Evolutionary conservation across 225 moss, liverwort and hornwort genomes (phyloP), one percentile per base, ranked within the genome.

Genomic region (Polytrichum commune): DNA sequence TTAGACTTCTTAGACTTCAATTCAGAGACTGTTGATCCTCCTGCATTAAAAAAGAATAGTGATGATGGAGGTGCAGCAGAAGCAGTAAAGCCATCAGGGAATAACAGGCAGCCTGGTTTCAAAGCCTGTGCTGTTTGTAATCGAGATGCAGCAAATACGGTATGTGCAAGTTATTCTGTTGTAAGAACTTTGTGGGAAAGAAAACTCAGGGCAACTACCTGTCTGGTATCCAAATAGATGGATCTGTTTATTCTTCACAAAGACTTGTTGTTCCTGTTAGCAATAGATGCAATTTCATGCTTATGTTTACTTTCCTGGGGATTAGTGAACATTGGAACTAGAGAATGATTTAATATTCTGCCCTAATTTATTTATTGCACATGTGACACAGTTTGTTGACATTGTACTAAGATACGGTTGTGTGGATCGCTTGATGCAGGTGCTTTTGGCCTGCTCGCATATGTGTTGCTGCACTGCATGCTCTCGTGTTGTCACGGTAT

Each of bases 381-480:
- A 46, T 46, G 46, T 3, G 4, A 13, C 13, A 46, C 2, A 46
- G 16, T 13, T 46, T 46, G 46, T 46, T 13, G 13, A 9, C 22
- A n/a, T 23, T 58, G 0, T 58, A 22, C 22, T 22, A 23, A 58
- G 58, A n/a, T 20, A 20, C 8, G 22, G 58, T 20, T 58, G 58
- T 58, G 24, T 24, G 22, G 22, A 0, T 58, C 3, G 1, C 22
- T 53, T 60, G 68, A 61, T 78, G 77, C 72, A 84, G 84, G 84
- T 84, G 38, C 72, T 84, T 24, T 66, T 80, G 77, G 69, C 56
- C 72, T 84, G 84, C 77, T 84, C 84, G 35, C 84, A 84, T 53
- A 84, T 84, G 84, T 84, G 84, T 75, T 84, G 84, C 75, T 84
- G 84, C 75, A 84, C 84, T n/a, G 55, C 62, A 62, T 84, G 84